Evolutionary conservation across 352 stramenopile species (phyloP), one percentile per base, ranked within the genome.

Genomic region (Pythium brassicae): DNA sequence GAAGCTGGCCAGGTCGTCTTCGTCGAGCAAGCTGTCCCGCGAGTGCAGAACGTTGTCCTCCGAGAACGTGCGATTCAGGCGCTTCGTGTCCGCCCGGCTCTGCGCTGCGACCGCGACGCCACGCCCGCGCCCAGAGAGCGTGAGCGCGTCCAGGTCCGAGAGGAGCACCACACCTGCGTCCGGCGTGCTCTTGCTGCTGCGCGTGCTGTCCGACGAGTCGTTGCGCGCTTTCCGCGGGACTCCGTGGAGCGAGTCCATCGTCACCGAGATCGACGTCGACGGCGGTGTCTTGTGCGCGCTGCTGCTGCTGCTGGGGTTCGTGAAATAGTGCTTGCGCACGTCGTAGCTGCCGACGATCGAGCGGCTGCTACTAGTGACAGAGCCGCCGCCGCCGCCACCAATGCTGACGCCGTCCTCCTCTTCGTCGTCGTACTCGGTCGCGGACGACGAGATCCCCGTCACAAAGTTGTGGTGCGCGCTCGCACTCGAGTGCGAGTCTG

Each of bases 1-100:
- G 58, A 92, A 92, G 61, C 88, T 87, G 42, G 75, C 81, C 52
- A 92, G 62, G 51, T 89, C 81, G 58, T 89, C 77, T 29, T 70
- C 59, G 15, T 87, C 72, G 25, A 73, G 37, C 29, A 43, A 25
- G 34, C 52, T 59, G 22, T 59, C 49, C 12, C 49, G 60, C 20
- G 48, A 22, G 27, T 50, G 53, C 27, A 87, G 62, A 39, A 78
- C 69, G 40, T 74, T 79, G 57, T 88, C 74, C 51, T 86, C 77
- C 2, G 77, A 87, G 32, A 71, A 65, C 10, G 78, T 72, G 7
- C 76, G 76, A n/a, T 83, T 59, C 3, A 69, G 55, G 0, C 78
- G 80, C 37, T 78, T 71, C 49, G n/a, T 25, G 35, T 22, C 12
- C 32, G 37, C 14, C 4, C 29, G 19, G 22, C 26, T 54, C 49